A percentile compares a stretch with the other conserved stretches of the same genome.
phyloP scores from a whole-genome alignment of 345 rosid species.

The Gossypium thurberi region DNA sequence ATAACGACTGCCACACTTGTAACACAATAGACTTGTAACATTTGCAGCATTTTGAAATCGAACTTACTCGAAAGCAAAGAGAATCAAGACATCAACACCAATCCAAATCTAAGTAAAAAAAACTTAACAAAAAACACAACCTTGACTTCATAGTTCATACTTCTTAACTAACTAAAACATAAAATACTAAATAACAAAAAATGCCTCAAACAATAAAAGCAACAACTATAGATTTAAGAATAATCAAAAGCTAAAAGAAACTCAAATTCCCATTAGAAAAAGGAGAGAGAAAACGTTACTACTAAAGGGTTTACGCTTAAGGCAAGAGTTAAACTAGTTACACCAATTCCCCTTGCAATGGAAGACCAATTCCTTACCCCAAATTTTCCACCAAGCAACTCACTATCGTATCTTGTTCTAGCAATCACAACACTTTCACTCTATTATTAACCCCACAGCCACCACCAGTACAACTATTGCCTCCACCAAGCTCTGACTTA shows the following conservation, averaged over 20 bases:
- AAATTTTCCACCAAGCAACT: conserved; percentile 43
- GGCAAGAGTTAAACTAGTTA: conserved; percentile 73
- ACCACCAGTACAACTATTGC: conserved; percentile 1
- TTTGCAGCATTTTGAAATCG: neutral
- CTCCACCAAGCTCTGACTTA: conserved; percentile 18
- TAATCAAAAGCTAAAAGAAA: neutral
- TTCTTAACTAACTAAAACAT: neutral
- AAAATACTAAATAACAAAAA: neutral
- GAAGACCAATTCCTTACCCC: conserved; percentile 77
- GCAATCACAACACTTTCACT: conserved; percentile 75
- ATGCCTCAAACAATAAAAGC: neutral
- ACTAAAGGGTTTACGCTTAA: conserved; percentile 70
- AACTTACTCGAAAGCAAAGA: neutral
- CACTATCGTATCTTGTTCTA: conserved; percentile 61
- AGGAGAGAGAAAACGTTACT: conserved; percentile 25
- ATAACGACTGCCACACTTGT: no score
- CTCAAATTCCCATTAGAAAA: neutral
- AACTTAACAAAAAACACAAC: neutral
- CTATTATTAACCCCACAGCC: conserved; percentile 22
- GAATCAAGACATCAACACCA: neutral
- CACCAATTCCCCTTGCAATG: conserved; percentile 85
- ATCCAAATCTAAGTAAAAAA: neutral
- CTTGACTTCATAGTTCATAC: neutral
- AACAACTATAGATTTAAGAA: neutral
- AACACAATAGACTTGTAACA: neutral